Conservation (phyloP, 768 basidiomycete species). For the Tricholoma saponaceum region DNA sequence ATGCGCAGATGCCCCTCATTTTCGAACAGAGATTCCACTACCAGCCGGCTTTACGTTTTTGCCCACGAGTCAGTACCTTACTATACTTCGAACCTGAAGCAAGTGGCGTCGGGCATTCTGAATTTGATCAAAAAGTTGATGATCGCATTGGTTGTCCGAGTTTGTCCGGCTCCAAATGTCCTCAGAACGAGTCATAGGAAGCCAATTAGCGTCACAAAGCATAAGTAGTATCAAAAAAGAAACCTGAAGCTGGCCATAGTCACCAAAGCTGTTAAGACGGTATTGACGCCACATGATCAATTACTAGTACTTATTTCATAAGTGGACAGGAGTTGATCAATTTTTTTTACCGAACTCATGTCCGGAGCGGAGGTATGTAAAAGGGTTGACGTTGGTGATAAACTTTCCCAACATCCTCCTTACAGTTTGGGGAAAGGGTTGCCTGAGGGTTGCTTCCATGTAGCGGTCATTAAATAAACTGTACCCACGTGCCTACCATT, state of each 20-base stretch:
- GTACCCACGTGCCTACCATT: background rate
- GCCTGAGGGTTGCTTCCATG: too few relatives aligned
- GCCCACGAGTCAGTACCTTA: conserved; percentile 4
- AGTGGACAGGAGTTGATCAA: background rate
- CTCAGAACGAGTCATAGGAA: background rate
- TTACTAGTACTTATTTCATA: background rate
- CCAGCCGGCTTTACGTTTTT: conserved; percentile 16
- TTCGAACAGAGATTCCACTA: background rate
- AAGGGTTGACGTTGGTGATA: too few relatives aligned
- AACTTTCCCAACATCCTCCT: background rate
- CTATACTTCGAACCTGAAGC: conserved; percentile 17
- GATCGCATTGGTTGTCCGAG: background rate
- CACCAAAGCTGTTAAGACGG: background rate
- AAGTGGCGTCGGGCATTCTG: conserved; percentile 11
- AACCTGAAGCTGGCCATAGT: too few relatives aligned
- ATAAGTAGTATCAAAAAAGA: too few relatives aligned
- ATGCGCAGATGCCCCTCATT: too few relatives aligned
- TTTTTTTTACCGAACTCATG: background rate
- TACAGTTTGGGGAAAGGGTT: background rate
- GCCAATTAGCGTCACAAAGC: background rate
- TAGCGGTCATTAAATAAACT: background rate
- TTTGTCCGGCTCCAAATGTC: background rate
- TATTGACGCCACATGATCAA: background rate
- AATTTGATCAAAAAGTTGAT: background rate
- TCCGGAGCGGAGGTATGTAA: background rate